Evolutionary conservation across 192 early-diverging fungal species (phyloP), one percentile per base, ranked within the genome.

Genomic region (Cladochytrium replicatum): DNA sequence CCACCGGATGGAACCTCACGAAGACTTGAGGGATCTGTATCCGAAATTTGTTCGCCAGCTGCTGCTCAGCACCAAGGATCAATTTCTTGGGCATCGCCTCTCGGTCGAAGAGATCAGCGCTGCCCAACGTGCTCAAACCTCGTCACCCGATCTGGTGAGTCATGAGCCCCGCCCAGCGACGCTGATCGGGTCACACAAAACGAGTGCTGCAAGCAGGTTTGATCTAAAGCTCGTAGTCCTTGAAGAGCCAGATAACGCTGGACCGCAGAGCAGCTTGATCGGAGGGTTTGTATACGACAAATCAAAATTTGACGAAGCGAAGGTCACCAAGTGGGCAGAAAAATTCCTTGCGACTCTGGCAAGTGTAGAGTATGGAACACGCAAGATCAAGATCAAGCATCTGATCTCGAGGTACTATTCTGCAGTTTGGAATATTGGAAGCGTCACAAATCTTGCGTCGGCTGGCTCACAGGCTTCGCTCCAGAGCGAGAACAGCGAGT

Each of bases 331-430:
- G 47, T 77, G 74, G 74, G 52, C 55, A 13, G 58, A 27, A 17
- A 77, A 77, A 45, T 66, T 54, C 26, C 44, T 41, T 17, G 57
- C 69, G 19, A 77, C 62, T 2, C 46, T 77, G 32, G 65, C 69
- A 29, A 59, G 64, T 2, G 60, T 77, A 19, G 74, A 77, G 17
- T 45, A 37, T 41, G 52, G 60, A 0, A 29, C 66, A 25, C 31
- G 72, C 24, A 54, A 72, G 31, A 37, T 77, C 19, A 17, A 55
- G 2, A 55, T 77, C 26, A 53, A 64, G 2, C 49, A 43, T 13
- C 52, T 77, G 43, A 77, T 77, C 24, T 73, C 74, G 30, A 69
- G 68, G 70, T 70, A 57, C 23, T 44, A 44, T 44, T 11, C 11
- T 13, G 13, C n/a, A 37, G 43, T 44, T 26, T 44, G 43, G 43